phyloP scores from a whole-genome alignment of 192 early-diverging fungal species.

The Funneliformis mosseae region DNA sequence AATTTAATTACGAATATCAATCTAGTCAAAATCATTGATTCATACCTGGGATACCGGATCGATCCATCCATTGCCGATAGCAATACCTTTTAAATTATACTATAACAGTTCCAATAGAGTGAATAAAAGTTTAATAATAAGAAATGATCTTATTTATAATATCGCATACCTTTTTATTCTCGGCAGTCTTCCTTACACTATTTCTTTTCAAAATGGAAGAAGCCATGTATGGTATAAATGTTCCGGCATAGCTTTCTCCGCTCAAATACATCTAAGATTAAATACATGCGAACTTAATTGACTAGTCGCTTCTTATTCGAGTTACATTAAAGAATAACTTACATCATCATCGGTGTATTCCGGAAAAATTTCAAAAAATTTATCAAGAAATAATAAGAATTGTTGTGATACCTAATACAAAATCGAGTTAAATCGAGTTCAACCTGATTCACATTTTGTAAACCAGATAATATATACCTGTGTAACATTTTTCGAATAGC shows the following conservation, averaged over 20 bases:
- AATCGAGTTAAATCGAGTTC: background rate
- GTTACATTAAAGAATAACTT: background rate
- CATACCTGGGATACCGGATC: constrained; percentile 60
- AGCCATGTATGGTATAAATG: constrained; percentile 64
- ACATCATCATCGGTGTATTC: constrained; percentile 48
- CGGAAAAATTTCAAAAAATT: constrained; percentile 56
- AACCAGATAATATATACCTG: constrained; percentile 49
- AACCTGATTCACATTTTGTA: background rate
- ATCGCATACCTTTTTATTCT: background rate
- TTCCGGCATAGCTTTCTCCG: constrained; percentile 67
- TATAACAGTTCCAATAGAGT: background rate
- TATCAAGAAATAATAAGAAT: constrained; percentile 54
- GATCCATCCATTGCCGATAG: constrained; percentile 70
- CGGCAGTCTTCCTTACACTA: constrained; percentile 32
- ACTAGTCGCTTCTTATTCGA: background rate
- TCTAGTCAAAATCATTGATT: background rate
- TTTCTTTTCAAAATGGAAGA: constrained; percentile 40
- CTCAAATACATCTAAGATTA: constrained; percentile 56
- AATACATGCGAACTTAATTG: background rate
- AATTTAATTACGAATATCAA: background rate
- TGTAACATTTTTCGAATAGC: constrained; percentile 41
- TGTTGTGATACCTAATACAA: constrained; percentile 42
- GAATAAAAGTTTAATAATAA: background rate
- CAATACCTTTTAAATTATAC: constrained; percentile 58
- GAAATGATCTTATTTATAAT: background rate